Base-by-base conservation (phyloP, 2,329 filamentous ascomycete genomes). In the Septoria linicola region DNA sequence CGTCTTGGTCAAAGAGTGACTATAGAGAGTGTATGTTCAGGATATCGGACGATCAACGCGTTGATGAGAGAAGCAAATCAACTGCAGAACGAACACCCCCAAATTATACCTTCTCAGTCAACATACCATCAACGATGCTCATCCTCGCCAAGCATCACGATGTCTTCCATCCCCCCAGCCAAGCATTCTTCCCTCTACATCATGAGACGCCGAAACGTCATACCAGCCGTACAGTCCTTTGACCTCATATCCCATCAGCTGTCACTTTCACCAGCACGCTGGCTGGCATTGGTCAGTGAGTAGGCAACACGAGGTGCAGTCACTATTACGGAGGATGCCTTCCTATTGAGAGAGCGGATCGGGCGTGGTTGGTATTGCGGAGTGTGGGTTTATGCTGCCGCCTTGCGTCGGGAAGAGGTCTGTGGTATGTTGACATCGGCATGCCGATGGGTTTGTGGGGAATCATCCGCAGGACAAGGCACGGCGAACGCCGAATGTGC, bases 341-440 rank as follows among this genome's bases (percentile, higher is more conserved):
- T 17, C 21, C 7, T 14, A 39, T 34, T 23, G 35, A 20, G 1
- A 21, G 1, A 13, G 3, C 30, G 43, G 43, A 1, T 20, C 19
- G n/a, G 36, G 36, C 17, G 36, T 20, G 20, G 17, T 39, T 20
- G 11, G 23, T 27, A 40, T 21, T 27, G 43, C 34, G 43, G 43
- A 39, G 43, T 39, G 43, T 32, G 37, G 31, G 2, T 13, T 23
- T 17, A 14, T 16, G 42, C 25, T 4, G 23, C 1, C 4, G 16
- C 43, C 43, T 47, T 47, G 43, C 43, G 21, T 47, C 34, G 43
- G 42, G 23, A 5, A 5, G 34, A 23, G 21, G 35, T 19, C 27
- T 16, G 43, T 35, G 43, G 43, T 17, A 47, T 47, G 43, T 31
- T 37, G 35, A 31, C 14, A 27, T 47, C 43, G 43, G 43, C 43